Evolutionary conservation across 139 green algal genomes (phyloP).

Genomic region (Chlamydomonas sphaeroides): DNA sequence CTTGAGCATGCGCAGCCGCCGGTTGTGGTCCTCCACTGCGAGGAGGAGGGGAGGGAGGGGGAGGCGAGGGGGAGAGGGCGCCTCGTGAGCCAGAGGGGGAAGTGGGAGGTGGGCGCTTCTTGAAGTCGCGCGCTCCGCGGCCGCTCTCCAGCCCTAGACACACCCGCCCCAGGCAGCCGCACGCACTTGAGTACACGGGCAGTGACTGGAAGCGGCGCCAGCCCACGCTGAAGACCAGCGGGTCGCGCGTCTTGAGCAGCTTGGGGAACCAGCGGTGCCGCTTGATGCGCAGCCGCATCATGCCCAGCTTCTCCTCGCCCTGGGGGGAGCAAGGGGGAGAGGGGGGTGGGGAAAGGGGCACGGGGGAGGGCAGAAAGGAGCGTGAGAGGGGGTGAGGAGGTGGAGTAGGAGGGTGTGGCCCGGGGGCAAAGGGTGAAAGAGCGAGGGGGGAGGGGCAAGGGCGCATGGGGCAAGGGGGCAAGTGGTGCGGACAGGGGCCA

Average conservation of each 20-base stretch:
- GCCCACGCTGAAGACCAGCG: constrained; percentile 90
- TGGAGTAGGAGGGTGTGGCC: too few relatives aligned
- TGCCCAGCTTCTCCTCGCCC: constrained; percentile 85
- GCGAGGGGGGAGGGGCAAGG: too few relatives aligned
- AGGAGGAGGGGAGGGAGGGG: background rate
- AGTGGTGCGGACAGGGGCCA: too few relatives aligned
- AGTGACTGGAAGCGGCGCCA: constrained; percentile 96
- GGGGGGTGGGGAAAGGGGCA: too few relatives aligned
- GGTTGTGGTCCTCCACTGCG: constrained; percentile 90
- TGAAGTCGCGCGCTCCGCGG: too few relatives aligned
- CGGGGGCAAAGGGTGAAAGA: too few relatives aligned
- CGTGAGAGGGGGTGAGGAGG: too few relatives aligned
- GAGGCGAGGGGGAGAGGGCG: background rate
- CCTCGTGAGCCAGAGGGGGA: background rate
- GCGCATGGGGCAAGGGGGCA: too few relatives aligned
- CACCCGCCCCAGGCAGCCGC: too few relatives aligned
- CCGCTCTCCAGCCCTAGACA: too few relatives aligned
- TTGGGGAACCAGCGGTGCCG: constrained; percentile 75
- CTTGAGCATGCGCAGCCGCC: constrained; percentile 90
- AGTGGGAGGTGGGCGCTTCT: background rate
- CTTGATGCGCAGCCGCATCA: constrained; percentile 67
- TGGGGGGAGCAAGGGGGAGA: too few relatives aligned
- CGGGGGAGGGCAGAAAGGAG: too few relatives aligned
- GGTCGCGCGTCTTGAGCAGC: constrained; percentile 93
- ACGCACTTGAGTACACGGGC: constrained; percentile 85